Conservation (phyloP, 805 yeast species). For the Myxozyma neotropica region DNA sequence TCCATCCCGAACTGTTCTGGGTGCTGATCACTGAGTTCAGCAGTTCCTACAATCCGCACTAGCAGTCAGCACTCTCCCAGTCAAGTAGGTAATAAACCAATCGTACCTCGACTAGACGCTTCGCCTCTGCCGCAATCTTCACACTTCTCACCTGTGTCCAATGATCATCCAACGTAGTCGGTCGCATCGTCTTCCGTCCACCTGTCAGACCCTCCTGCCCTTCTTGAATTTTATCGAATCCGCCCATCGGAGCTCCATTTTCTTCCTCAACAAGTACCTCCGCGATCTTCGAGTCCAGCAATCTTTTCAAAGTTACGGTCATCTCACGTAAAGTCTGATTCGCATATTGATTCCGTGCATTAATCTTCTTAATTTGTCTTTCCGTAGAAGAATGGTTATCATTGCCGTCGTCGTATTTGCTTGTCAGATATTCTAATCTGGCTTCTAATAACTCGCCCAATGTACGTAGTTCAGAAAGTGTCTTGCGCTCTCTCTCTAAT, state of each 20-base stretch:
- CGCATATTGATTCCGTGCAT: not conserved
- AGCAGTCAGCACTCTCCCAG: not conserved
- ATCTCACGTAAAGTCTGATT: conserved; percentile 2
- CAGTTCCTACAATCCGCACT: conserved; percentile 3
- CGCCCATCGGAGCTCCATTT: conserved; percentile 28
- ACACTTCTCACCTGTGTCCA: conserved; percentile 15
- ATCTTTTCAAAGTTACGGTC: conserved; percentile 8
- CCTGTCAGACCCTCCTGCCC: not conserved
- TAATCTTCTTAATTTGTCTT: not conserved
- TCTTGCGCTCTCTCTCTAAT: not conserved
- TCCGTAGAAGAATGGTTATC: not conserved
- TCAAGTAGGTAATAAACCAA: not conserved
- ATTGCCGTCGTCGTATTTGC: not conserved
- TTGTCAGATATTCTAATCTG: not conserved
- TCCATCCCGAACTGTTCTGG: conserved; percentile 3
- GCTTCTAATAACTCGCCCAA: conserved; percentile 10
- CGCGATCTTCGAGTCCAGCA: conserved; percentile 17
- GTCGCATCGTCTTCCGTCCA: not conserved
- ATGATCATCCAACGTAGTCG: conserved; percentile 10
- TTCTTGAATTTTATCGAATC: conserved; percentile 6
- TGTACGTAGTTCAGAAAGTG: not conserved
- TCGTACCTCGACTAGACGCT: conserved; percentile 15
- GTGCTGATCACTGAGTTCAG: conserved; percentile 20
- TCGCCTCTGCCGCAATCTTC: conserved; percentile 13
- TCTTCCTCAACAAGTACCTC: conserved; percentile 21